These are phyloP conservation scores for Hanseniaspora mollemarum DNA, from an alignment of 805 yeast genomes.

Conservation along the genomic window DNA sequence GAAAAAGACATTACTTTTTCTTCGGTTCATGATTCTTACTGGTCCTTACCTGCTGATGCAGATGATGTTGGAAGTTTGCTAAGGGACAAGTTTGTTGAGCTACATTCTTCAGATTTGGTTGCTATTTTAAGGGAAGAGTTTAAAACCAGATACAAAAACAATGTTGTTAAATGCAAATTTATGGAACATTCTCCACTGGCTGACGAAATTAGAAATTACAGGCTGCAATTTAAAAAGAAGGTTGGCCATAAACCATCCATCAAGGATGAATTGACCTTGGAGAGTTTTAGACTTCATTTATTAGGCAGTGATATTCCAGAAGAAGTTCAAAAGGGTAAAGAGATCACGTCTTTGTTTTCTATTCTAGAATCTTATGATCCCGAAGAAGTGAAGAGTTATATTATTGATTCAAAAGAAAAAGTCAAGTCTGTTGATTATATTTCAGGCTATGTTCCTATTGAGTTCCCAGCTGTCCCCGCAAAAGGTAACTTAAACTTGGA, in stretches of 20 bases:
- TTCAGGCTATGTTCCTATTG: slow-evolving; percentile 46
- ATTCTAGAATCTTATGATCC: slow-evolving; percentile 32
- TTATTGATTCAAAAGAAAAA: slow-evolving; percentile 21
- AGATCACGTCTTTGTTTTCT: slow-evolving; percentile 61
- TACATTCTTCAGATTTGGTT: slow-evolving; percentile 67
- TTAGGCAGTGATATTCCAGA: slow-evolving; percentile 43
- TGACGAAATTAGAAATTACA: slow-evolving; percentile 36
- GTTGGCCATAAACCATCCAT: slow-evolving; percentile 48
- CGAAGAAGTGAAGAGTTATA: slow-evolving; percentile 19
- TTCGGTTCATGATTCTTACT: slow-evolving; percentile 92
- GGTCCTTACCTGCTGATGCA: slow-evolving; percentile 91
- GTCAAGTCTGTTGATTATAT: slow-evolving; percentile 18
- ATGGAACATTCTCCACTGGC: slow-evolving; percentile 44
- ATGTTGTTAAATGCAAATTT: slow-evolving; percentile 49
- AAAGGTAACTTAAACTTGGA: slow-evolving; percentile 77
- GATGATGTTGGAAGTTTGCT: slow-evolving; percentile 56
- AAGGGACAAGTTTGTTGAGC: slow-evolving; percentile 65
- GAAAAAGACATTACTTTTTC: slow-evolving; percentile 63
- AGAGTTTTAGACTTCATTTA: slow-evolving; percentile 48
- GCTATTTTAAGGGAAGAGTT: slow-evolving; percentile 65
- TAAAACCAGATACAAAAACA: slow-evolving; percentile 63
- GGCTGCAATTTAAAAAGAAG: slow-evolving; percentile 38
- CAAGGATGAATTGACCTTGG: slow-evolving; percentile 64
- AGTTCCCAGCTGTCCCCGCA: slow-evolving; percentile 59
- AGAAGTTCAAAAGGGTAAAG: slow-evolving; percentile 38